Evolutionary conservation across 345 rosid species (phyloP).

Genomic region (Noccaea bulbosa): DNA sequence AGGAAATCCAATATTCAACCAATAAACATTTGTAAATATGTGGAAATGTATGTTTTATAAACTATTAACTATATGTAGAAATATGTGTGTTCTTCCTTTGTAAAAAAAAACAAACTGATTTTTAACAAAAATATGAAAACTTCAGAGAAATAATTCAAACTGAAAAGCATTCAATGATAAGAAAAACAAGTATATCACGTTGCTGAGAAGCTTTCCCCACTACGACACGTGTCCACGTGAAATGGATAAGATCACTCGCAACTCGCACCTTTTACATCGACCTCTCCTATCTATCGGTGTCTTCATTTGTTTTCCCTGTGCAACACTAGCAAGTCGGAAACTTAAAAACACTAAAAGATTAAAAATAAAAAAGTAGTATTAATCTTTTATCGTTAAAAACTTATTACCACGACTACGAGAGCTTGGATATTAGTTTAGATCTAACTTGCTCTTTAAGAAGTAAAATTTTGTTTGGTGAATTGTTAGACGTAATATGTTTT

Average conservation of each 20-base stretch:
- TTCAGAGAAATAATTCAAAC: slow-evolving; percentile 11
- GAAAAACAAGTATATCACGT: slow-evolving; percentile 21
- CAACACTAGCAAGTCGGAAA: slow-evolving; percentile 1
- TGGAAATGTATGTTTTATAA: neutral
- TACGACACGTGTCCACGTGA: slow-evolving; percentile 44
- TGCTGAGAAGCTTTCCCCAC: slow-evolving; percentile 36
- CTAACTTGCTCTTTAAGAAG: neutral
- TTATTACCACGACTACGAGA: neutral
- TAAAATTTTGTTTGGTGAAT: neutral
- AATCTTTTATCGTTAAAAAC: neutral
- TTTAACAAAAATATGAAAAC: neutral
- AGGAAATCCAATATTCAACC: neutral
- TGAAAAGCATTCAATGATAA: slow-evolving; percentile 31
- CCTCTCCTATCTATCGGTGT: slow-evolving; percentile 35
- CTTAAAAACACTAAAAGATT: neutral
- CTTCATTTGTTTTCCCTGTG: slow-evolving; percentile 19
- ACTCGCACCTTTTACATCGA: slow-evolving; percentile 14
- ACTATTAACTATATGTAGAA: neutral
- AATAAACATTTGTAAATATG: neutral
- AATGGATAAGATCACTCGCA: slow-evolving; percentile 38
- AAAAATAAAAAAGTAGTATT: neutral
- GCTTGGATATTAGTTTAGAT: neutral
- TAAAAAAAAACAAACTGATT: neutral
- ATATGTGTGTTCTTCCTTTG: neutral
- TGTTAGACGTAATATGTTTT: neutral